phyloP scores from a whole-genome alignment of 371 early-diverging fungal species.

The Mortierella sp. region DNA sequence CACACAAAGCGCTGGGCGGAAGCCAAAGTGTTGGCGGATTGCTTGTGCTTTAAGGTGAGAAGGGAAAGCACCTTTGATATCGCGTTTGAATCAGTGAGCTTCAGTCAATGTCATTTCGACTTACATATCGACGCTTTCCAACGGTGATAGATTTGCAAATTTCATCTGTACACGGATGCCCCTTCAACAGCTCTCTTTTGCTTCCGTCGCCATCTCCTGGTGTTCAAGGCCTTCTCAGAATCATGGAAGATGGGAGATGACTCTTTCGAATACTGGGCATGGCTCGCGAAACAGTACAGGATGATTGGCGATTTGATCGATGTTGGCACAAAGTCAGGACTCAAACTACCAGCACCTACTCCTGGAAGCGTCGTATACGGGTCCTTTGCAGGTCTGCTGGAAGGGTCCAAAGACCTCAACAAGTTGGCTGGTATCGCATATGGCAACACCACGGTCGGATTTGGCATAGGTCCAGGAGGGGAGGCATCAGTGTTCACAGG shows the following conservation, averaged over 20 bases:
- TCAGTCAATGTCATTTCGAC: too few species aligned
- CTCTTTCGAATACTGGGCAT: conserved; percentile 87
- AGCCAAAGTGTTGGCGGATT: conserved; percentile 71
- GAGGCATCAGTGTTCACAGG: conserved; percentile 36
- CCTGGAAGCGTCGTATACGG: conserved; percentile 45
- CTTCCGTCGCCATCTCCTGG: conserved; percentile 74
- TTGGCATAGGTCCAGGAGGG: conserved; percentile 42
- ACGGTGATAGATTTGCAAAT: conserved; percentile 70
- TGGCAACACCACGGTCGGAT: conserved; percentile 29
- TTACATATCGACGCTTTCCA: too few species aligned
- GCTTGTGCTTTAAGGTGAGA: conserved; percentile 76
- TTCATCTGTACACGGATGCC: conserved; percentile 73
- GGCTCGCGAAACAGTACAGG: conserved; percentile 82
- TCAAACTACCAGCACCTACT: conserved; percentile 72
- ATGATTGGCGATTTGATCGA: conserved; percentile 84
- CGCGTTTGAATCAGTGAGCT: not conserved
- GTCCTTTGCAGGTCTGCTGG: conserved; percentile 47
- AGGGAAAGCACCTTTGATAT: not conserved
- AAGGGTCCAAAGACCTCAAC: conserved; percentile 46
- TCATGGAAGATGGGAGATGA: conserved; percentile 68
- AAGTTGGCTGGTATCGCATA: conserved; percentile 43
- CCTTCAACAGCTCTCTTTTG: conserved; percentile 75
- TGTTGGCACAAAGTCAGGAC: conserved; percentile 72
- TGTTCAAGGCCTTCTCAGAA: conserved; percentile 66
- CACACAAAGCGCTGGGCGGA: conserved; percentile 73